These are phyloP conservation scores for Ogataea philodendri DNA, from an alignment of 805 yeast species.

Conservation along the genomic window DNA sequence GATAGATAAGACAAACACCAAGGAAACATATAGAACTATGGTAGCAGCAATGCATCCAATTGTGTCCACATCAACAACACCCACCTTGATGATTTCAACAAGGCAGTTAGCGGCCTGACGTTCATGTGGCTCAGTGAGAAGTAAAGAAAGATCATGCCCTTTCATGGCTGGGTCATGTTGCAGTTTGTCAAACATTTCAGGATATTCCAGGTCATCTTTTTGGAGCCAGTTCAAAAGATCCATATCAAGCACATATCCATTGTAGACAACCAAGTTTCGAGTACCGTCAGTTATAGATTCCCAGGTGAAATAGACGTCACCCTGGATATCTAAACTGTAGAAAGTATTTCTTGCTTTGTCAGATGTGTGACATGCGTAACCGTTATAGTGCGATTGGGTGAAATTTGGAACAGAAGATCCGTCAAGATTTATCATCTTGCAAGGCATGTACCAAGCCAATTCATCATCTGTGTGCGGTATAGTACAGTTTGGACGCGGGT, in stretches of 20 bases:
- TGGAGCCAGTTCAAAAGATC: constrained; percentile 74
- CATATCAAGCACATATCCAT: constrained; percentile 86
- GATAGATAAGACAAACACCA: constrained; percentile 80
- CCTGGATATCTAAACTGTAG: constrained; percentile 55
- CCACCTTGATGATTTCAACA: constrained; percentile 82
- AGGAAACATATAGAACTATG: constrained; percentile 75
- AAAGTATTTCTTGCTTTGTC: constrained; percentile 64
- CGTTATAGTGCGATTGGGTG: constrained; percentile 63
- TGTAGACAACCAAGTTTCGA: constrained; percentile 80
- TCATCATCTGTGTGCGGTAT: constrained; percentile 66
- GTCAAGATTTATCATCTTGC: constrained; percentile 65
- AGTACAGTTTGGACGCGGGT: constrained; percentile 62
- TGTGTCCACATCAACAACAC: constrained; percentile 82
- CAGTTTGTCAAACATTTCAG: constrained; percentile 65
- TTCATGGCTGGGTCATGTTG: constrained; percentile 49
- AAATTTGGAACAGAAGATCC: constrained; percentile 69
- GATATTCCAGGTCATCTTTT: constrained; percentile 66
- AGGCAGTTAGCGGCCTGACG: constrained; percentile 78
- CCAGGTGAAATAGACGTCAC: constrained; percentile 89
- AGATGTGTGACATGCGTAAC: constrained; percentile 91
- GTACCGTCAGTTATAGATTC: constrained; percentile 68
- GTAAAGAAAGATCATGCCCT: constrained; percentile 81
- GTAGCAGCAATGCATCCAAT: constrained; percentile 93
- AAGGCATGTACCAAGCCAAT: constrained; percentile 96
- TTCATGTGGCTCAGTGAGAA: constrained; percentile 63